Evolutionary conservation across 495 filamentous ascomycete genomes (phyloP), one percentile per base, ranked within the genome.

Genomic region (Cercophora newfieldiana): DNA sequence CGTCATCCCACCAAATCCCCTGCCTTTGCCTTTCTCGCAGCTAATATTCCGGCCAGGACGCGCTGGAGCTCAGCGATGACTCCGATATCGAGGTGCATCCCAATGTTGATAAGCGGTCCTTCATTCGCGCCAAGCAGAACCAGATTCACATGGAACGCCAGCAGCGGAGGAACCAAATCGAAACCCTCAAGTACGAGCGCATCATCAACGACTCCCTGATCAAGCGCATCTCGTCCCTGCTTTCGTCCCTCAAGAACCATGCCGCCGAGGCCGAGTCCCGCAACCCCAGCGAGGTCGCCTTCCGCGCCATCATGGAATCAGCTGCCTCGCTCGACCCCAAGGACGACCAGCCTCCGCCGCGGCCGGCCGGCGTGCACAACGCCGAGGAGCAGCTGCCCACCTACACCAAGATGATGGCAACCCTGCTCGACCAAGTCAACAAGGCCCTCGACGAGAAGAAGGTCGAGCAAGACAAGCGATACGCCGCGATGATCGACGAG

Each of bases 31-130:
- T n/a, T n/a, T 5, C 56, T 37, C 21, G 18, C 1, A 26, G 37
- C 57, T 66, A 48, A 68, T 59, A 18, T 8, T 44, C 18, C 37
- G 3, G 10, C 29, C 55, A 89, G 92, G 93, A 97, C 74, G 86
- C 89, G 51, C 84, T 99, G 71, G 95, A 99, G 86, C 88, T 99
- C 71, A 96, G 91, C 68, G 95, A 99, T 77, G 95, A 99, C 77
- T 97, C 93, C 50, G 95, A 99, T 76, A 91, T 99, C 72, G 95
- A 99, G 79, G 94, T 97, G 28, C 95, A 99, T 77, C 95, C 96
- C 63, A 99, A 99, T 80, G 95, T 99, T 77, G 95, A 99, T 80
- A 99, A 99, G 74, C 88, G 89, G 2, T 98, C 95, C 61, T 99
- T 99, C 80, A 99, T 99, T 76, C 92, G 95, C 61, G 95, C 95